Base-by-base conservation (phyloP, 352 stramenopile genomes). In the Phytopythium sindhum region DNA sequence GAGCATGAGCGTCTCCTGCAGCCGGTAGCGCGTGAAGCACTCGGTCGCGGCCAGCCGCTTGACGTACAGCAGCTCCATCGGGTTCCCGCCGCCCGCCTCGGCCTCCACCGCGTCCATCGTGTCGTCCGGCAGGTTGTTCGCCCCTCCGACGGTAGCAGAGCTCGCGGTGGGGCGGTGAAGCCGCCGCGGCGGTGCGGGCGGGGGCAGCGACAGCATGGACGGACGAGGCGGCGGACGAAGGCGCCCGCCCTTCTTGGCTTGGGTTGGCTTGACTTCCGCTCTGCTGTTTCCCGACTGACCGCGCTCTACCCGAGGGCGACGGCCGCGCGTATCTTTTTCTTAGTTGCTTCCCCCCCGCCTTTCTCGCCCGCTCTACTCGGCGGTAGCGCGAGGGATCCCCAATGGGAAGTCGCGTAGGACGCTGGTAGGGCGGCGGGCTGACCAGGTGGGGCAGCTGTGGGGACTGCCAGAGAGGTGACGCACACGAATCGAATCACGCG, bases 1-100 rank as follows among this genome's bases (percentile, higher is more conserved):
- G 66, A 95, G 80, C 80, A 93, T 93, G 47, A 95, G 77, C 56
- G 86, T 95, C 74, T 95, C 86, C 57, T 95, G 86, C 54, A 95
- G 63, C 3, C 86, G 80, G 61, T 95, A 93, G 29, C 86, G 84
- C 62, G 86, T 93, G 70, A 93, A 93, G 28, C 64, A 73, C 73
- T 93, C 83, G 67, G 69, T 67, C 41, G 61, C 51, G 21, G 75
- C 77, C 60, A 84, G 70, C 9, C 77, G 74, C 63, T 75, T 67
- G 15, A 93, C 84, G 29, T 80, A 37, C 60, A 95, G 81, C 39
- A 90, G 69, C 68, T 93, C 84, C 84, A 95, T 93, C 39, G 86
- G 86, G 63, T 95, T 81, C 6, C 48, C 48, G 28, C 63, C 71
- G 56, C 88, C 80, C 23, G 70, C 58, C 53, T 90, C 84, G 41